These are phyloP conservation scores for Fusarium coffeatum DNA, from an alignment of 2,329 filamentous ascomycete genomes.

Conservation along the genomic window DNA sequence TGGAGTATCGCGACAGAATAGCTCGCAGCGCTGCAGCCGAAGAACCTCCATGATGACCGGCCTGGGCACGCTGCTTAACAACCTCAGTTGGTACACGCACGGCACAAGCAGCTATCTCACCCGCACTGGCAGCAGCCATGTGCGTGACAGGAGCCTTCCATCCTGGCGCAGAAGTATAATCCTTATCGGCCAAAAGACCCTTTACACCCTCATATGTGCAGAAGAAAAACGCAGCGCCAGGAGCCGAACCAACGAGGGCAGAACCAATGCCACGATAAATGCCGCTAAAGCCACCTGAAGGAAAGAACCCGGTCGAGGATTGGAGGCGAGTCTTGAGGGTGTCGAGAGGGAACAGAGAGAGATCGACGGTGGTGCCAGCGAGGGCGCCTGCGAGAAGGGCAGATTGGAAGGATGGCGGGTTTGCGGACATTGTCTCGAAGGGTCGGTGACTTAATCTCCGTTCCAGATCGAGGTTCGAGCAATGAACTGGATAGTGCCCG, in stretches of 20 bases:
- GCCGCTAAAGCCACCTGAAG: conserved; percentile 87
- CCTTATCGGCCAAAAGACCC: conserved; percentile 57
- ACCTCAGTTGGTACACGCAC: conserved; percentile 96
- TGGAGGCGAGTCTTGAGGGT: conserved; percentile 98
- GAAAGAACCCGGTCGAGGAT: conserved; percentile 79
- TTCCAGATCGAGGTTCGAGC: not conserved
- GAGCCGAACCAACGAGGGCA: conserved; percentile 89
- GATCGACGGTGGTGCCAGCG: conserved; percentile 95
- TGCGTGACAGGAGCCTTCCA: conserved; percentile 64
- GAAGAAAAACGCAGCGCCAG: conserved; percentile 97
- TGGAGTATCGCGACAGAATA: conserved; percentile 68
- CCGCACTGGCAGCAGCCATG: conserved; percentile 86
- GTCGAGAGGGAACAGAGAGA: conserved; percentile 97
- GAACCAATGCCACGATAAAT: conserved; percentile 94
- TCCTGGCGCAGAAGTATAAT: conserved; percentile 23
- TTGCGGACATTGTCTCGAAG: conserved; percentile 12
- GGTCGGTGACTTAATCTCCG: not conserved
- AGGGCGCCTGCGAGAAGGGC: conserved; percentile 84
- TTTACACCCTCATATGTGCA: conserved; percentile 89
- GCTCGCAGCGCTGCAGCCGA: conserved; percentile 74
- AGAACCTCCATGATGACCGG: conserved; percentile 79
- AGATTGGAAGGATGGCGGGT: conserved; percentile 63
- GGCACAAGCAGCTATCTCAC: conserved; percentile 91
- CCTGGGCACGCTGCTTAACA: conserved; percentile 95
- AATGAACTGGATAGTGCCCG: conserved; percentile 19